Base-by-base conservation (phyloP, 1,284 basidiomycete genomes). In the Ustilago vetiveriae region DNA sequence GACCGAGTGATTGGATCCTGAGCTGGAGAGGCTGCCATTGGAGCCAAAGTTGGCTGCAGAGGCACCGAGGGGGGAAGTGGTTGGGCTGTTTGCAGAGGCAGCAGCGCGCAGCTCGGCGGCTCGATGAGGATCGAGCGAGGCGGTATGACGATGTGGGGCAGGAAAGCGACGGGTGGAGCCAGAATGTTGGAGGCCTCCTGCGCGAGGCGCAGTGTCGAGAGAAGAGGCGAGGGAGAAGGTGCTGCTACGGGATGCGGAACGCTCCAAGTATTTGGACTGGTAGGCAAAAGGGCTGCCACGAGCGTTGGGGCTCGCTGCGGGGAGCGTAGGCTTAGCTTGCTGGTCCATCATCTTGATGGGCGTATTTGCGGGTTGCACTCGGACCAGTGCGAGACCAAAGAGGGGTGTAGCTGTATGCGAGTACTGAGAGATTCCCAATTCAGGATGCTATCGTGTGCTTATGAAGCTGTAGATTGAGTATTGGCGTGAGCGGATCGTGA, bases 251-350 rank as follows among this genome's bases (percentile, higher is more conserved):
- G 76, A 79, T 7, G 58, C 26, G 42, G 74, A 76, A 16, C 77
- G 69, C 22, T 79, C 77, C 47, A 79, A 65, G 50, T 76, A 69
- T 26, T 74, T 76, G 45, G 67, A 63, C 53, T 79, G 77, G 44
- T 79, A 79, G 3, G 74, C 74, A 42, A 79, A 79, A 6, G 77
- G 75, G 24, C 58, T 72, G 35, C 37, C 44, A 33, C 75, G 69
- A 2, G 74, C 71, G 21, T 59, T 67, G 24, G 73, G 53, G 57
- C 62, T 67, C 14, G 74, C 72, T 29, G 74, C 67, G 4, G 70
- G 67, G 23, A 63, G 41, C 42, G 55, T 42, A 10, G 68, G 47
- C 21, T 72, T 72, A 16, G 62, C 29, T 22, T 65, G 68, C 30
- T 71, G 68, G 35, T 71, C 68, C 62, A 71, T 66, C 62, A 71